These are phyloP conservation scores for Dioscorea alata DNA, from an alignment of 106 monocot genomes.

Conservation along the genomic window DNA sequence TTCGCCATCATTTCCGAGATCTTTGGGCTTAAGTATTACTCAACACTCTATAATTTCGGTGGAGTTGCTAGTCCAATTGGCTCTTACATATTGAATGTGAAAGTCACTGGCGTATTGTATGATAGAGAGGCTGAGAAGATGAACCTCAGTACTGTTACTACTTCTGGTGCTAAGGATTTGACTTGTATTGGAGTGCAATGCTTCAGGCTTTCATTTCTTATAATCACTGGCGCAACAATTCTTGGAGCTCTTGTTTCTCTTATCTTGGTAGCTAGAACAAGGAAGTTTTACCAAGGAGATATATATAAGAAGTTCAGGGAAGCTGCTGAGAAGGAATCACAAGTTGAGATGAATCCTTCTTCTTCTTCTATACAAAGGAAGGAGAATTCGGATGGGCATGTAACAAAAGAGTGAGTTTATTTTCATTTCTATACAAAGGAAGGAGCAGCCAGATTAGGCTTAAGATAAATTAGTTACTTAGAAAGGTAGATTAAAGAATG, in stretches of 20 bases:
- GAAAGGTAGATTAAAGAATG: too few species aligned
- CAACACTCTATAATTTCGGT: constrained; percentile 40
- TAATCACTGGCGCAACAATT: constrained; percentile 25
- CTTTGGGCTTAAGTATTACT: constrained; percentile 48
- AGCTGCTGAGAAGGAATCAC: not conserved
- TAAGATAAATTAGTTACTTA: too few species aligned
- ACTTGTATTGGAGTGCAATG: constrained; percentile 42
- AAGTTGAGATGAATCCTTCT: too few species aligned
- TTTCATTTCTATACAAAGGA: too few species aligned
- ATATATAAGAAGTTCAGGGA: constrained; percentile 31
- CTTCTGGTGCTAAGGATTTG: too few species aligned
- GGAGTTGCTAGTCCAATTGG: constrained; percentile 31
- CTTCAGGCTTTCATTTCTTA: constrained; percentile 35
- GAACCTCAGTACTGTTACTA: not conserved
- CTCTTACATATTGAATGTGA: constrained; percentile 37
- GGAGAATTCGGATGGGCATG: too few species aligned
- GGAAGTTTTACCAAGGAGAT: constrained; percentile 36
- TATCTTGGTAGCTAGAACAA: constrained; percentile 29
- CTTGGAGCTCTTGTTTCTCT: constrained; percentile 20
- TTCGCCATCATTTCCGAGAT: constrained; percentile 48
- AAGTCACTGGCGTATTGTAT: constrained; percentile 33
- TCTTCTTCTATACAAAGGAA: too few species aligned
- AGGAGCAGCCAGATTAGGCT: too few species aligned
- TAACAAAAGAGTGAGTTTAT: too few species aligned
- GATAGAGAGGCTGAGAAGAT: constrained; percentile 36